Evolutionary conservation across 1,139 yeast species (phyloP), one percentile per base, ranked within the genome.

Genomic region (Wickerhamomyces sp.): DNA sequence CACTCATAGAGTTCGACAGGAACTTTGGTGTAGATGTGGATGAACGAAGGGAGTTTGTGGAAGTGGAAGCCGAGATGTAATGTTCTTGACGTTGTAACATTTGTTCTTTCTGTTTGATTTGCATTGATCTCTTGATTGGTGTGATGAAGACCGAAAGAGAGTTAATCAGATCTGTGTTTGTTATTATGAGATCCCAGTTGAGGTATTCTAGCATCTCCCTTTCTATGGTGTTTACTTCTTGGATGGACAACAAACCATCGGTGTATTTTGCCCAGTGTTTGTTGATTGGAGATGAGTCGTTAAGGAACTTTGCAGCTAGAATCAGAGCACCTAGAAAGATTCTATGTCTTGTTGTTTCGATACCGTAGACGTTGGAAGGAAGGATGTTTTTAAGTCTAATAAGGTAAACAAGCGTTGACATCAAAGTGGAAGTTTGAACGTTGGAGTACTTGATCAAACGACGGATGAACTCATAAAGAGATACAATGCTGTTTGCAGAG

Each of bases 191-290:
- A 52, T 86, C 78, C 97, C 97, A 91, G 49, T 85, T 81, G 41
- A 91, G 71, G 46, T 87, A 76, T 32, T 73, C 75, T 36, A 89
- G 75, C 47, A 91, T 68, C 61, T 91, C 97, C 47, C 88, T 71
- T 63, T 91, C 98, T 54, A 94, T 86, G 55, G 88, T 77, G 61
- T 91, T 91, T 39, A 91, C 89, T 54, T 91, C 97, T 20, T 70
- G 71, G 32, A 84, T 64, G 18, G 78, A 58, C 46, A 91, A 72
- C 38, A 91, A 66, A 1, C 96, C 96, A 57, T 81, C 78, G 12
- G 97, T 87, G 65, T 88, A 89, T 41, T 75, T 72, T 13, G 95
- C 82, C 98, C 98, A 91, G 66, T 89, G 96, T 62, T 83, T 88
- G 63, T 91, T 91, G 59, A 89, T 73, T 33, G 97, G 98, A 14